Base-by-base conservation (phyloP, 2,329 filamentous ascomycete species). In the Arthrinium puccinioides region DNA sequence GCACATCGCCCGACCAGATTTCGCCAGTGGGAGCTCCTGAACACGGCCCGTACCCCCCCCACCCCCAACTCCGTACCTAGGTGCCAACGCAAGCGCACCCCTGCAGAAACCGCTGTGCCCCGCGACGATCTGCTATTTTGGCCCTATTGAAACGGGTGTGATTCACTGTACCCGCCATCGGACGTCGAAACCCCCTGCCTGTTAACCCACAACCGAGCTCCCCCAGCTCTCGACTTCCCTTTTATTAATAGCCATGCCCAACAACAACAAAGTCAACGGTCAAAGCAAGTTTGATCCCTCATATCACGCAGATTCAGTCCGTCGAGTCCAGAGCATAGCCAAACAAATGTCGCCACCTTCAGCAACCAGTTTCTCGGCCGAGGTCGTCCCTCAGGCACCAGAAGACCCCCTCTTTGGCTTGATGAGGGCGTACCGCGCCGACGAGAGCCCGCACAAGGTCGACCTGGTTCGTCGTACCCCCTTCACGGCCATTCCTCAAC, bases 371-470 rank as follows among this genome's bases (percentile, higher is more conserved):
- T 95, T 95, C 68, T 76, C 81, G 44, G 74, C 82, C 54, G 76
- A 84, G 55, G 69, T 74, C 48, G 87, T 96, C 42, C 86, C 89
- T 53, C 83, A 90, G 65, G 92, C 92, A 43, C 89, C 92, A 32
- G 89, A 95, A 62, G 92, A 98, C 66, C 81, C 90, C 47, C 78
- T 98, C 58, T 98, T 98, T 59, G 89, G 90, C 40, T 70, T 98
- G 53, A 88, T 90, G 76, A 79, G 84, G 45, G 88, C 87, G 44
- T 98, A 82, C 72, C 80, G 80, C 55, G 84, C 84, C 45, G 92
- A 98, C 57, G 66, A 76, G 43, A 73, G 70, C 61, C 63, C 72
- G 40, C 79, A 86, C 63, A 98, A 98, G 69, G 84, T 98, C 48
- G 92, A 98, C 66, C 66, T 98, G 64, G 89, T 92, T 59, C 76